phyloP scores from a whole-genome alignment of 192 early-diverging fungal species.

The Podila epicladia region DNA sequence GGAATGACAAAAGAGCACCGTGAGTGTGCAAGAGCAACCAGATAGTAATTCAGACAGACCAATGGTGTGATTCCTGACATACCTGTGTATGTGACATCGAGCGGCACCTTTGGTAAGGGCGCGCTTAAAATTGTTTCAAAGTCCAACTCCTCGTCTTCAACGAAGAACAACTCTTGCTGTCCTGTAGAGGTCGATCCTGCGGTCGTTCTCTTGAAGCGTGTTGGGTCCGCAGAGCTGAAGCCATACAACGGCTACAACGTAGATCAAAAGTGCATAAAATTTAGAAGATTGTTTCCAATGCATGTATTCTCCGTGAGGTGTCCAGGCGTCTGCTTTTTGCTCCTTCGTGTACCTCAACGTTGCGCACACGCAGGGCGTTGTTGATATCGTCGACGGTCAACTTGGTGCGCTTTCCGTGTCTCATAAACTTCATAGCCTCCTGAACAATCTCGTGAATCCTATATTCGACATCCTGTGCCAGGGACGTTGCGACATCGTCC shows the following conservation, averaged over 20 bases:
- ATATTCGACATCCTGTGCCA: conserved; percentile 96
- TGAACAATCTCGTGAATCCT: conserved; percentile 92
- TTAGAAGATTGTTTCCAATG: no score
- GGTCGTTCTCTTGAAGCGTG: conserved; percentile 71
- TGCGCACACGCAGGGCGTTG: conserved; percentile 87
- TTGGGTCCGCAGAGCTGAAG: conserved; percentile 72
- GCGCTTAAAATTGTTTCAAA: conserved; percentile 88
- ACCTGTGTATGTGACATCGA: conserved; percentile 87
- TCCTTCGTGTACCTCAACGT: conserved; percentile 78
- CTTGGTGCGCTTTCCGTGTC: conserved; percentile 87
- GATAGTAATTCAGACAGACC: no score
- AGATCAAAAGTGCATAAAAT: neutral
- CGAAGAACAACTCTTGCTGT: conserved; percentile 81
- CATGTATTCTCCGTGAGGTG: no score
- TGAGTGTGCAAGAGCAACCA: neutral
- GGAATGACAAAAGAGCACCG: neutral
- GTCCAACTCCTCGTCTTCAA: conserved; percentile 94
- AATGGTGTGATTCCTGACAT: neutral
- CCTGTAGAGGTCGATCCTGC: conserved; percentile 64
- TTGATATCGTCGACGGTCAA: conserved; percentile 90
- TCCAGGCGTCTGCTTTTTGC: neutral
- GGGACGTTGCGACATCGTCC: conserved; percentile 83
- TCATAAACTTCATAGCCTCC: conserved; percentile 98
- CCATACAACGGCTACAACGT: conserved; percentile 87
- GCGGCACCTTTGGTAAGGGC: conserved; percentile 90